Evolutionary conservation across 495 filamentous ascomycete species (phyloP), one percentile per base, ranked within the genome.

Genomic region (Clohesyomyces aquaticus): DNA sequence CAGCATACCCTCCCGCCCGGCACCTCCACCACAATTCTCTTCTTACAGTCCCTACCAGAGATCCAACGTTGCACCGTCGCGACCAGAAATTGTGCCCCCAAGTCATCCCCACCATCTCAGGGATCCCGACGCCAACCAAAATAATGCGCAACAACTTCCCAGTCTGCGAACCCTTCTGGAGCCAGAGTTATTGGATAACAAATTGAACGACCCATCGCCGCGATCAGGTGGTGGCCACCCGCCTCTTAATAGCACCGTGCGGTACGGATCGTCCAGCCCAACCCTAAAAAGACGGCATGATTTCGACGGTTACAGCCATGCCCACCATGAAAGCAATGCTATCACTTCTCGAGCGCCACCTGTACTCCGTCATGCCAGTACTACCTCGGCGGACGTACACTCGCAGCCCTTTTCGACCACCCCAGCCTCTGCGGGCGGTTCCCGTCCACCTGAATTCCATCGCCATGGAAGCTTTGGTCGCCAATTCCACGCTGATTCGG

Each of bases 261-360:
- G 42, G 35, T 65, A 65, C 41, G 61, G 46, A 51, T 65, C 66
- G 12, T 49, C 66, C 42, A 69, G 66, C 56, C 66, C 66, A 56
- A 65, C 61, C 52, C 53, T 69, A 48, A 69, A 69, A 59, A 65
- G 66, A 58, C 66, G 66, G 56, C 61, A 61, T 61, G 61, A 61
- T 54, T 61, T 57, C 57, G 66, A 69, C 45, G 42, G 42, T 60
- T 61, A 65, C 61, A 58, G 61, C 56, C 61, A 59, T 41, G 61
- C 35, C 16, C 46, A 57, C 25, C 35, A 12, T 19, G 66, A 64
- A 52, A 42, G 47, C 21, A 59, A 65, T 59, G 48, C 56, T 28
- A 55, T 52, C 25, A 52, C 51, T 27, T 43, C 61, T 48, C 55
- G 61, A 56, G 45, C 66, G 35, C 51, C 61, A 45, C 66, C 35